Evolutionary conservation across 768 basidiomycete species (phyloP).

Genomic region (Cyathus striatus): DNA sequence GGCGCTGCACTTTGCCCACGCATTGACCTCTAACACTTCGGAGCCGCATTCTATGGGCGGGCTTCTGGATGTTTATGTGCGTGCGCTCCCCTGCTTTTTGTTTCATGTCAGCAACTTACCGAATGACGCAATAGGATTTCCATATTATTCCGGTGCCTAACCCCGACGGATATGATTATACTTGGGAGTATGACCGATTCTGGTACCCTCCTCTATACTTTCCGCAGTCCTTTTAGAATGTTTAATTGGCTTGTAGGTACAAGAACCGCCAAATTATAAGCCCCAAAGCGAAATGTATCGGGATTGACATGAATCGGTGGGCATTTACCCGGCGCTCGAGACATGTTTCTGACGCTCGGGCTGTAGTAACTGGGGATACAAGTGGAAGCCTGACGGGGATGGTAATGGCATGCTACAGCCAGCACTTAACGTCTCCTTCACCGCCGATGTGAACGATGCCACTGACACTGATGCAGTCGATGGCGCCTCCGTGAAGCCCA

Average conservation of each 20-base stretch:
- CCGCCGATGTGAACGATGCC: not conserved
- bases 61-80: conserved; percentile 52
- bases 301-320: conserved; percentile 77
- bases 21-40: conserved; percentile 47
- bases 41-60: conserved; percentile 39
- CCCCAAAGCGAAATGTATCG: conserved; percentile 47
- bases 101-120: too few relatives aligned
- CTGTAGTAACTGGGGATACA: conserved; percentile 69
- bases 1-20: conserved; percentile 68
- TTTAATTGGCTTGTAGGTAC: conserved; percentile 36
- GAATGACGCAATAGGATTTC: too few relatives aligned
- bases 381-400: conserved; percentile 48
- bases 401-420: conserved; percentile 9
- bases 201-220: conserved; percentile 30
- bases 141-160: conserved; percentile 65
- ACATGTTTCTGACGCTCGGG: conserved; percentile 1
- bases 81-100: conserved; percentile 19
- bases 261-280: conserved; percentile 62
- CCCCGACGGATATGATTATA: conserved; percentile 72
- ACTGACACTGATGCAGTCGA: conserved; percentile 5
- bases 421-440: conserved; percentile 2
- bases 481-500: conserved; percentile 19
- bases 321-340: conserved; percentile 6
- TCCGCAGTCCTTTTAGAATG: not conserved
- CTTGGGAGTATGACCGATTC: conserved; percentile 64